Conservation (phyloP, 1,284 basidiomycete species). For the Ustilago loliicola region DNA sequence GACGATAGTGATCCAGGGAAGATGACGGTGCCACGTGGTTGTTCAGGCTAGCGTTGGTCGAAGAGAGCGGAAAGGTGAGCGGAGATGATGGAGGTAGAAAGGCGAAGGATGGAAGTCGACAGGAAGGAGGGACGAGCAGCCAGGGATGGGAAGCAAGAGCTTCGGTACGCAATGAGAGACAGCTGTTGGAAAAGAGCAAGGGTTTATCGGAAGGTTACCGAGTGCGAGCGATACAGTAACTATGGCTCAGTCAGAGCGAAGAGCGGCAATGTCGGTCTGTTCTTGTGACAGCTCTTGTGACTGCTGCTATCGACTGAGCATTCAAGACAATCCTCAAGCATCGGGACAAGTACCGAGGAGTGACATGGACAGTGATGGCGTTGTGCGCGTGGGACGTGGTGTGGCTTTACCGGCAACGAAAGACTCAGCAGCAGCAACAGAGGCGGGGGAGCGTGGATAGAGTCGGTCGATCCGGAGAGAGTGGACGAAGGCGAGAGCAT, state of each 20-base stretch:
- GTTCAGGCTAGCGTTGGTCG: not conserved
- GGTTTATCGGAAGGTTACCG: constrained; percentile 16
- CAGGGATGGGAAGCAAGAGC: not conserved
- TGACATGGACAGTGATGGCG: not conserved
- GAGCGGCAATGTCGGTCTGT: not conserved
- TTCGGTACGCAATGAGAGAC: not conserved
- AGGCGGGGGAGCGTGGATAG: too few species aligned
- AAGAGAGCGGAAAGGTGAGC: not conserved
- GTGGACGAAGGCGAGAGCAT: too few species aligned
- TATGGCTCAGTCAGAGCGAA: not conserved
- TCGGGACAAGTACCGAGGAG: not conserved
- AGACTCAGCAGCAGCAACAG: too few species aligned
- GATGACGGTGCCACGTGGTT: not conserved
- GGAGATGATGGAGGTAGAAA: constrained; percentile 5
- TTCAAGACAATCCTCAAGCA: not conserved
- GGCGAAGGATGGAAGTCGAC: not conserved
- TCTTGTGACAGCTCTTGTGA: not conserved
- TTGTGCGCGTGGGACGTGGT: too few species aligned
- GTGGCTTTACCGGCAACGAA: too few species aligned
- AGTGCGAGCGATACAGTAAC: not conserved
- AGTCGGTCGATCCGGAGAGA: too few species aligned
- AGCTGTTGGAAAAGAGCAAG: not conserved
- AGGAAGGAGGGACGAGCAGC: not conserved
- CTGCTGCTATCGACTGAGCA: too few species aligned
- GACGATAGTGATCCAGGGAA: not conserved